A percentile compares a stretch with the other conserved stretches of the same genome.
These are phyloP conservation scores for Polytrichum formosum DNA, from an alignment of 225 moss, liverwort and hornwort genomes.

Conservation along the genomic window DNA sequence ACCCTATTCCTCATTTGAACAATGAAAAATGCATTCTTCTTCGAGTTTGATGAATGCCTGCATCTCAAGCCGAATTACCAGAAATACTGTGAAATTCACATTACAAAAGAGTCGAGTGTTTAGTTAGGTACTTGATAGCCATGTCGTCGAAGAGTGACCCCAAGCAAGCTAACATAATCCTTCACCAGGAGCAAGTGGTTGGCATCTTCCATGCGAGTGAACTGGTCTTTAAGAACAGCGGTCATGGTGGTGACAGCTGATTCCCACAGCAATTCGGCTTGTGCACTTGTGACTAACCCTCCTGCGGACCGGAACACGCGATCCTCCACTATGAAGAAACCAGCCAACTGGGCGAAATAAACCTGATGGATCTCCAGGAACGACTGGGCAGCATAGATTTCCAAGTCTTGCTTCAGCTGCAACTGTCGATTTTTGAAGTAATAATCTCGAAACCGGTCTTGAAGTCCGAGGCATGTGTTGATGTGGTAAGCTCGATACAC, in stretches of 20 bases:
- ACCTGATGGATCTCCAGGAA: conserved; percentile 91
- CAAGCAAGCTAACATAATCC: conserved; percentile 91
- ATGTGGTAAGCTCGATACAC: conserved; percentile 93
- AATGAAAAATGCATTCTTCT: no score
- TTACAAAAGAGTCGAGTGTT: background rate
- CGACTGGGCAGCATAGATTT: conserved; percentile 75
- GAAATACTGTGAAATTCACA: no score
- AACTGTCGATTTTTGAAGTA: conserved; percentile 95
- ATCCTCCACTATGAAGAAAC: conserved; percentile 97
- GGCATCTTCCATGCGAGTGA: conserved; percentile 87
- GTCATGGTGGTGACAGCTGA: conserved; percentile 88
- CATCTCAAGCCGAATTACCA: no score
- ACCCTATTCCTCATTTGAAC: no score
- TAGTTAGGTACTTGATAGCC: conserved; percentile 61
- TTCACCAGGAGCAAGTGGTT: conserved; percentile 91
- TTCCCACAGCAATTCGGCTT: conserved; percentile 92
- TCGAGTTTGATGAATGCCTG: no score
- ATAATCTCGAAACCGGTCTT: conserved; percentile 94
- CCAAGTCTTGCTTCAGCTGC: conserved; percentile 85
- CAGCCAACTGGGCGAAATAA: conserved; percentile 90
- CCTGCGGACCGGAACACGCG: conserved; percentile 98
- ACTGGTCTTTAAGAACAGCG: conserved; percentile 89
- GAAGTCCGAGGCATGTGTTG: conserved; percentile 83
- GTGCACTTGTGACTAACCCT: conserved; percentile 69
- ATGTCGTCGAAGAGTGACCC: conserved; percentile 84